These are phyloP conservation scores for Starmerella potacharoeniae DNA, from an alignment of 805 yeast species.

Conservation along the genomic window DNA sequence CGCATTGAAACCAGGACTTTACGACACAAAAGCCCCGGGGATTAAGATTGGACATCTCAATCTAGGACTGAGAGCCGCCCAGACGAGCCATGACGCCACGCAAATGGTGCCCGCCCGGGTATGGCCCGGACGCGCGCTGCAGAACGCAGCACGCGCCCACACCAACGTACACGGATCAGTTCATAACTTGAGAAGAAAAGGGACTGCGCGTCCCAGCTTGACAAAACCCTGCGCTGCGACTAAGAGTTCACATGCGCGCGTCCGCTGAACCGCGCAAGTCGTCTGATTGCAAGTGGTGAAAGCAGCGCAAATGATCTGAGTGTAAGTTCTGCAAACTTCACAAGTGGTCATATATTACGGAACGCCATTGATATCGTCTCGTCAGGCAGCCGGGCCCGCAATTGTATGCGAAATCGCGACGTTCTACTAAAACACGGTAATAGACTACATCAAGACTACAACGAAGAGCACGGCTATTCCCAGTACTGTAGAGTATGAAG, in stretches of 20 bases:
- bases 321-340: too few species aligned
- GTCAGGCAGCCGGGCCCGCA: too few species aligned
- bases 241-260: neutral
- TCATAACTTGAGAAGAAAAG: neutral
- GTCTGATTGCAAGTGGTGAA: too few species aligned
- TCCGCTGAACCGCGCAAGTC: too few species aligned
- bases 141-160: slow-evolving; percentile 10
- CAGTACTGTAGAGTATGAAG: slow-evolving; percentile 5
- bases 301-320: too few species aligned
- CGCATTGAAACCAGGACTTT: slow-evolving; percentile 25
- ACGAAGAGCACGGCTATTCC: neutral
- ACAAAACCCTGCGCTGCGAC: neutral
- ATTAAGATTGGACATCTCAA: slow-evolving; percentile 23
- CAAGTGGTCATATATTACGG: too few species aligned
- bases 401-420: too few species aligned
- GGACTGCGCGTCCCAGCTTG: neutral
- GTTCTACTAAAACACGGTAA: too few species aligned
- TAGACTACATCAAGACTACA: too few species aligned
- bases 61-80: slow-evolving; percentile 12
- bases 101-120: neutral
- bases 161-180: slow-evolving; percentile 4
- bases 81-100: neutral
- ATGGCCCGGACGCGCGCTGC: slow-evolving; percentile 1
- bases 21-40: slow-evolving; percentile 23
- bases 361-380: too few species aligned